Conservation (phyloP, 1,284 basidiomycete genomes). For the Ceratobasidium sp. region DNA sequence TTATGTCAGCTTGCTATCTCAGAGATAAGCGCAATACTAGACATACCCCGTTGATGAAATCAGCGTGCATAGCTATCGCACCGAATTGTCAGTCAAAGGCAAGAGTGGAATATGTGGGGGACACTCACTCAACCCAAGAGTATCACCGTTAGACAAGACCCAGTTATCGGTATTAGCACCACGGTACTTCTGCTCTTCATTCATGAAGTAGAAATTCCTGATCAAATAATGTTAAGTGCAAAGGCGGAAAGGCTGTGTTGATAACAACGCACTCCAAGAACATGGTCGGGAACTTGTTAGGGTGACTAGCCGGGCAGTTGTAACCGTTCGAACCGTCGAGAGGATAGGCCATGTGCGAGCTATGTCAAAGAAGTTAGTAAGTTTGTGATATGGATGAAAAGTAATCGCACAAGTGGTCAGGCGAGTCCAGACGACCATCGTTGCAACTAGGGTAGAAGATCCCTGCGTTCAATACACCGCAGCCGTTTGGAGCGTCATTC, state of each 20-base stretch:
- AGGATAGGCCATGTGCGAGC: slow-evolving; percentile 32
- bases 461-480: slow-evolving; percentile 33
- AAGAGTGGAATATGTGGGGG: neutral
- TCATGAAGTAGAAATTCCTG: slow-evolving; percentile 34
- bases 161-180: slow-evolving; percentile 22
- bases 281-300: slow-evolving; percentile 34
- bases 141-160: slow-evolving; percentile 30
- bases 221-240: neutral
- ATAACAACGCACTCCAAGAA: slow-evolving; percentile 23
- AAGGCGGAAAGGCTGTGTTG: neutral
- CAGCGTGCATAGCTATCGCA: slow-evolving; percentile 17
- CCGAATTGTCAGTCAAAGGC: neutral
- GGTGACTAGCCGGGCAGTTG: slow-evolving; percentile 31
- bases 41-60: slow-evolving; percentile 32
- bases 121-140: slow-evolving; percentile 13
- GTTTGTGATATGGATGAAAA: neutral
- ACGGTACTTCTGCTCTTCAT: slow-evolving; percentile 11
- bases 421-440: slow-evolving; percentile 36
- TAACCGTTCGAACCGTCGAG: slow-evolving; percentile 36
- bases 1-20: neutral
- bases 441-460: slow-evolving; percentile 35
- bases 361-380: neutral
- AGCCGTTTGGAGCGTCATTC: slow-evolving; percentile 29
- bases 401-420: slow-evolving; percentile 28
- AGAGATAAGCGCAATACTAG: neutral